phyloP scores from a whole-genome alignment of 441 rosid species.

The Bruguiera hainesii region DNA sequence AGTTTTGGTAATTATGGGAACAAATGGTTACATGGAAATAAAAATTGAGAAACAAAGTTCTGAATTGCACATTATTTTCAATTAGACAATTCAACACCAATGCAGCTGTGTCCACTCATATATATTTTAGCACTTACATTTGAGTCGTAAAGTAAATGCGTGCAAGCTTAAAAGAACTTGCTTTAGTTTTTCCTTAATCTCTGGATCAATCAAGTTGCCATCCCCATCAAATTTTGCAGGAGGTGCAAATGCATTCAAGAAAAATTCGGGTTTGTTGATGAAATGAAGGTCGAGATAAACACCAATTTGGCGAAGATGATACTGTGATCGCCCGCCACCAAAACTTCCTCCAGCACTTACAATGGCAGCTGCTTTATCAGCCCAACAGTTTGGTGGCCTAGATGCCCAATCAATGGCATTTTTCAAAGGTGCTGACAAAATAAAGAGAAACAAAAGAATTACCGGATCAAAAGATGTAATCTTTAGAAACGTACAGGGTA shows the following conservation, averaged over 20 bases:
- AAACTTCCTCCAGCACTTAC: slow-evolving; percentile 54
- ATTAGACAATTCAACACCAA: no score
- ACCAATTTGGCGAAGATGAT: slow-evolving; percentile 76
- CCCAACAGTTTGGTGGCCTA: slow-evolving; percentile 71
- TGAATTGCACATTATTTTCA: no score
- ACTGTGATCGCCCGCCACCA: slow-evolving; percentile 57
- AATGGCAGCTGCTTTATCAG: slow-evolving; percentile 70
- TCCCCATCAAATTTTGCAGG: slow-evolving; percentile 64
- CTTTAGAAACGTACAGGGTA: neutral
- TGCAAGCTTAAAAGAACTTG: slow-evolving; percentile 51
- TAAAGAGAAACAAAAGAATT: neutral
- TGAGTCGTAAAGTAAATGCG: slow-evolving; percentile 48
- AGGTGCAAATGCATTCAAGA: slow-evolving; percentile 53
- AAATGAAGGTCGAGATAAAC: slow-evolving; percentile 77
- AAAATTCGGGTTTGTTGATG: slow-evolving; percentile 76
- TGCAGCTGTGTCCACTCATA: no score
- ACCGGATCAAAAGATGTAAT: neutral
- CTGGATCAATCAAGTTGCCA: slow-evolving; percentile 57
- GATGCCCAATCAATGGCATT: slow-evolving; percentile 89
- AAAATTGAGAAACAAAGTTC: no score
- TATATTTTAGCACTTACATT: slow-evolving; percentile 25
- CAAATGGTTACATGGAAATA: no score
- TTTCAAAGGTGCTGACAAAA: slow-evolving; percentile 55
- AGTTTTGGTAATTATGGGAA: no score
- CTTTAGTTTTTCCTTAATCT: slow-evolving; percentile 39